Conservation (phyloP, 768 basidiomycete species). For the Psilocybe azurescens region DNA sequence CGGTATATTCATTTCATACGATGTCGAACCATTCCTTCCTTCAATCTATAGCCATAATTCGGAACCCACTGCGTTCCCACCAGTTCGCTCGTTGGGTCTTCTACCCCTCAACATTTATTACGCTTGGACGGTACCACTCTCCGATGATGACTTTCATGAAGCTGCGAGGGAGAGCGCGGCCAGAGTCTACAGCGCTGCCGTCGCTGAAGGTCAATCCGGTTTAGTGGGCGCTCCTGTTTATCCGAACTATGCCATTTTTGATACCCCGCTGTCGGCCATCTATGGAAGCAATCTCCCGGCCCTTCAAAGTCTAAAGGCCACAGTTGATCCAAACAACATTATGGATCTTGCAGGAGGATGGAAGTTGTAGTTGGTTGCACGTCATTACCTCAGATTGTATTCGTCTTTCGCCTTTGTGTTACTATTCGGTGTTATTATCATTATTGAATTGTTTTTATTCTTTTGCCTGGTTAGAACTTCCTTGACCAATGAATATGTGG, state of each 20-base stretch:
- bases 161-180: conserved; percentile 42
- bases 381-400: not conserved
- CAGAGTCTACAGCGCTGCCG: conserved; percentile 38
- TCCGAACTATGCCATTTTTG: conserved; percentile 62
- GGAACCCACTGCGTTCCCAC: conserved; percentile 50
- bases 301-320: conserved; percentile 45
- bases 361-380: conserved; percentile 41
- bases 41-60: conserved; percentile 38
- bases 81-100: conserved; percentile 27
- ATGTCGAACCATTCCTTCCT: conserved; percentile 56
- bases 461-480: too few species aligned
- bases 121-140: conserved; percentile 24
- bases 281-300: conserved; percentile 54
- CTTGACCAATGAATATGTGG: too few species aligned
- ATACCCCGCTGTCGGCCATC: conserved; percentile 54
- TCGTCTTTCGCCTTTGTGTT: not conserved
- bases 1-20: conserved; percentile 41
- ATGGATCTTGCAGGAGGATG: conserved; percentile 75
- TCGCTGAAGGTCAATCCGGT: conserved; percentile 38
- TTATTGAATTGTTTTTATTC: not conserved
- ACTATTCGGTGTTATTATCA: not conserved
- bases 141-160: conserved; percentile 36
- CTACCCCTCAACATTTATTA: conserved; percentile 35
- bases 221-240: conserved; percentile 32
- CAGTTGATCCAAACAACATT: conserved; percentile 60